Evolutionary conservation across 192 early-diverging fungal species (phyloP).

Genomic region (Blastocladiella britannica): DNA sequence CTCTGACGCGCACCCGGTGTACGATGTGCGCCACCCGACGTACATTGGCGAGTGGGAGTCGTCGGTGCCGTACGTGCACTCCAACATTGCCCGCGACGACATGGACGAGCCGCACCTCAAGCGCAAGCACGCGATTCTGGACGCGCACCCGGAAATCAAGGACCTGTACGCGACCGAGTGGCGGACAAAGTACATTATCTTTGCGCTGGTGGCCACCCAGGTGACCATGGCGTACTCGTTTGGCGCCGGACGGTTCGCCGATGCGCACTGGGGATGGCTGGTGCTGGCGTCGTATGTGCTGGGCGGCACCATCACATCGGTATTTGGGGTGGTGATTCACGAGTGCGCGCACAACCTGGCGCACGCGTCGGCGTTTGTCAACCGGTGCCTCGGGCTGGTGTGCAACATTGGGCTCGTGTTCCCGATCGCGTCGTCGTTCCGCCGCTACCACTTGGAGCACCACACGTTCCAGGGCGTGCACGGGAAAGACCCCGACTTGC

Average conservation of each 20-base stretch:
- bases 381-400: conserved; percentile 59
- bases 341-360: conserved; percentile 79
- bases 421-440: conserved; percentile 58
- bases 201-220: conserved; percentile 43
- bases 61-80: conserved; percentile 48
- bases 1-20: neutral
- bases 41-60: conserved; percentile 67
- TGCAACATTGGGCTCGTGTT: conserved; percentile 73
- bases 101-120: conserved; percentile 88
- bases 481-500: conserved; percentile 83
- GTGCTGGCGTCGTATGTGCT: conserved; percentile 45
- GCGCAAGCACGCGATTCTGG: conserved; percentile 69
- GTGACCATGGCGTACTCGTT: conserved; percentile 58
- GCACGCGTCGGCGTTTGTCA: conserved; percentile 43
- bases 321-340: conserved; percentile 73
- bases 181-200: conserved; percentile 50
- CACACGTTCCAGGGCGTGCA: conserved; percentile 92
- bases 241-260: conserved; percentile 31
- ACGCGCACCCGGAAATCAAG: conserved; percentile 69
- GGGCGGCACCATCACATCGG: conserved; percentile 61
- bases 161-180: conserved; percentile 66
- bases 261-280: conserved; percentile 35
- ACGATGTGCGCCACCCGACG: conserved; percentile 49
- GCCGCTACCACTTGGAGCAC: conserved; percentile 82
- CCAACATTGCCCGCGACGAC: conserved; percentile 60